Evolutionary conservation across 139 green algal species (phyloP), one percentile per base, ranked within the genome.

Genomic region (Chlorella sp.): DNA sequence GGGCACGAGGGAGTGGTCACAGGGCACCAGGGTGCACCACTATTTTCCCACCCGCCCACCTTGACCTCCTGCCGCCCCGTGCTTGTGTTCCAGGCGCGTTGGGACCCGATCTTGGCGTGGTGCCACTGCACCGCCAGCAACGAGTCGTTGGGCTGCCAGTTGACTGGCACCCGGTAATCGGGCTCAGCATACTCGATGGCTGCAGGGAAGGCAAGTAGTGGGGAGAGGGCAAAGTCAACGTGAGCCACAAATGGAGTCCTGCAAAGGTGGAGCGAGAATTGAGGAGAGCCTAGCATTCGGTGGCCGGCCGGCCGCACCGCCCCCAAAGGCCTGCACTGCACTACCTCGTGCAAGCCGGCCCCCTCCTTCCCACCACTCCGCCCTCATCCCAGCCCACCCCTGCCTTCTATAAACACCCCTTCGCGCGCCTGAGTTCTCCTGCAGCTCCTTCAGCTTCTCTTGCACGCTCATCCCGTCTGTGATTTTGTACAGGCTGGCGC

Each of bases 31-130:
- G 0, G 66, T 48, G 75, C 75, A 26, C 3, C 75, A 37, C n/a
- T 32, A 14, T 81, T 16, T 12, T 0, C 18, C 36, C 1, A 60
- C 53, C 36, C 1, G n/a, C 53, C 19, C 71, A 82, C 86, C 73
- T 75, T 89, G 73, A 98, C 94, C 24, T 95, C 32, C 5, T 18
- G 37, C 53, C 60, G 79, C 34, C 91, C 91, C 48, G 73, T 91
- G 42, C 34, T 66, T 9, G 60, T 28, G 36, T 89, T 83, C 91
- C 91, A 94, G 26, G 91, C 91, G 34, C 26, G 24, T 2, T 32
- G 42, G 75, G 36, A 81, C 32, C 15, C n/a, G 32, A 92, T 83
- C 15, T 32, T n/a, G 61, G 48, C 18, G 37, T 87, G 86, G 85
- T 94, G 80, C 89, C 89, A 94, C 75, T 94, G 89, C 60, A 89